These are phyloP conservation scores for Ascoidea tarda DNA, from an alignment of 805 yeast species.

Conservation along the genomic window DNA sequence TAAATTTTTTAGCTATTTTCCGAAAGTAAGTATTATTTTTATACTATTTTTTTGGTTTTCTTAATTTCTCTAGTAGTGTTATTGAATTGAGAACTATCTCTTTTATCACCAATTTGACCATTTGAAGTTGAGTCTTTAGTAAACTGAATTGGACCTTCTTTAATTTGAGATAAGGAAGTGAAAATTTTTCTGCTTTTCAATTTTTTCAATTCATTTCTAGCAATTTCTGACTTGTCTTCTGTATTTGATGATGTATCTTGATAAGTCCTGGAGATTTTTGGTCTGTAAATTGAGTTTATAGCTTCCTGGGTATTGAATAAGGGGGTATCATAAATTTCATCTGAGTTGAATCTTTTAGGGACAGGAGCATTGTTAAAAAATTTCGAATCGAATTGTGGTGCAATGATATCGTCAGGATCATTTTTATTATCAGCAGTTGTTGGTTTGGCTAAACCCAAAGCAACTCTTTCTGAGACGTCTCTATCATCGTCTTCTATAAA, in stretches of 20 bases:
- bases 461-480: slow-evolving; percentile 42
- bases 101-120: slow-evolving; percentile 22
- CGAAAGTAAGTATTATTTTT: too few relatives aligned
- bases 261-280: slow-evolving; percentile 12
- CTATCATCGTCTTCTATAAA: slow-evolving; percentile 28
- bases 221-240: neutral
- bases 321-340: slow-evolving; percentile 44
- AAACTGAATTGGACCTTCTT: neutral
- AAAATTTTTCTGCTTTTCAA: neutral
- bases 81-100: slow-evolving; percentile 18
- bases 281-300: slow-evolving; percentile 33
- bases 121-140: slow-evolving; percentile 16
- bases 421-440: slow-evolving; percentile 13
- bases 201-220: neutral
- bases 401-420: neutral
- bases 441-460: slow-evolving; percentile 32
- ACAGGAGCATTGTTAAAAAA: slow-evolving; percentile 22
- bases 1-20: too few relatives aligned
- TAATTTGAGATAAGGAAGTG: neutral
- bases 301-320: slow-evolving; percentile 40
- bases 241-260: neutral
- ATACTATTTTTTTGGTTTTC: too few relatives aligned
- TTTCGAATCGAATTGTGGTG: slow-evolving; percentile 32
- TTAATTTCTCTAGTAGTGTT: too few relatives aligned
- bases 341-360: slow-evolving; percentile 21